These are phyloP conservation scores for Candida pseudofarinosa DNA, from an alignment of 805 yeast species.

Conservation along the genomic window DNA sequence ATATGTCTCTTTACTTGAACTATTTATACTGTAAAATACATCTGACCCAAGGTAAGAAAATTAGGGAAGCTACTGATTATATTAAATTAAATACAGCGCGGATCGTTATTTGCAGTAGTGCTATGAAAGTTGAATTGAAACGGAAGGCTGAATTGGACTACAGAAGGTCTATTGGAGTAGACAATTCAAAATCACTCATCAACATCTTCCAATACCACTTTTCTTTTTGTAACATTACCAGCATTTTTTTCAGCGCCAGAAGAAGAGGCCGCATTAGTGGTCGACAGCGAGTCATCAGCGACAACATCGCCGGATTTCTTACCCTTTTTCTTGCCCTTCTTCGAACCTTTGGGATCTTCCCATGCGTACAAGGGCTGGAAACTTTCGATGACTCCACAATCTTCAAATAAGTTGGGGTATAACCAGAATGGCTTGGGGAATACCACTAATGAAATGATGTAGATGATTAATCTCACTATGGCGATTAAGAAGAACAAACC, in stretches of 20 bases:
- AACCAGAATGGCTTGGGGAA: conserved; percentile 85
- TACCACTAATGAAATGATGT: conserved; percentile 52
- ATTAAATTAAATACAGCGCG: not conserved
- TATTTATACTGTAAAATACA: not conserved
- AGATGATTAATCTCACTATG: conserved; percentile 70
- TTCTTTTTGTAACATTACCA: conserved; percentile 22
- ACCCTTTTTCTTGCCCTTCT: conserved; percentile 18
- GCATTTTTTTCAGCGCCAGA: conserved; percentile 13
- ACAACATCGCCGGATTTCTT: conserved; percentile 3
- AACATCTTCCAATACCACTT: conserved; percentile 40
- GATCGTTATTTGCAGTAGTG: conserved; percentile 1
- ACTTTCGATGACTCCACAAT: conserved; percentile 89
- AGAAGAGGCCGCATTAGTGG: conserved; percentile 5
- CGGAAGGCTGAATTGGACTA: not conserved
- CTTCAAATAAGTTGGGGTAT: conserved; percentile 93
- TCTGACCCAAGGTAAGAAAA: not conserved
- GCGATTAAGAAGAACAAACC: conserved; percentile 76
- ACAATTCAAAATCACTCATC: conserved; percentile 18
- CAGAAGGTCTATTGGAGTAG: not conserved
- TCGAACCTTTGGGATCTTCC: conserved; percentile 46
- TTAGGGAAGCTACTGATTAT: not conserved
- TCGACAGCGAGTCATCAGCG: not conserved
- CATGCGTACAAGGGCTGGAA: conserved; percentile 87
- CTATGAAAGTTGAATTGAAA: not conserved
- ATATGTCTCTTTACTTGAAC: not conserved